Percentiles rank a stretch among this genome's conserved stretches.
Conservation (phyloP, 495 filamentous ascomycete genomes). For the Podospora pseudopauciseta region DNA sequence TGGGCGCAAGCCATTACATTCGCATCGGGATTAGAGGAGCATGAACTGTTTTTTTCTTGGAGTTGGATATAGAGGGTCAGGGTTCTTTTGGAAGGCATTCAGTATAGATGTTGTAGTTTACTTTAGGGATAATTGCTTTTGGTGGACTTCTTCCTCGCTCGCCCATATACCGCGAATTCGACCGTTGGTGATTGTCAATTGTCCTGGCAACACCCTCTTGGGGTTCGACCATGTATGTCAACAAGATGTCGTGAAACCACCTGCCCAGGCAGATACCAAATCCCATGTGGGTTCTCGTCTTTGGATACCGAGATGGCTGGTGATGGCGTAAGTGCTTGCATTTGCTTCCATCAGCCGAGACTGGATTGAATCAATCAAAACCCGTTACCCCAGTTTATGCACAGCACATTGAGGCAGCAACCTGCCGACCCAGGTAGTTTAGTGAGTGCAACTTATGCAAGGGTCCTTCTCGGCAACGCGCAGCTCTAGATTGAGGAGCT, state of each 20-base stretch:
- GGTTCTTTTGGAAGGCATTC: background rate
- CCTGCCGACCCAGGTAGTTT: background rate
- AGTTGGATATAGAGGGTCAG: background rate
- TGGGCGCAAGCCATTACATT: background rate
- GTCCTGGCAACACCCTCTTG: background rate
- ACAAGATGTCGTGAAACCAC: background rate
- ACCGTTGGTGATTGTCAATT: background rate
- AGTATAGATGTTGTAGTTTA: background rate
- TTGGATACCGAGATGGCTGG: background rate
- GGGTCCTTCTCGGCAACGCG: background rate
- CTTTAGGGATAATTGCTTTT: background rate
- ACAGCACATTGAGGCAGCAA: conserved; percentile 3
- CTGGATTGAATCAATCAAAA: background rate
- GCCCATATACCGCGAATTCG: background rate
- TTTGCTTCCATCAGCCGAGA: background rate
- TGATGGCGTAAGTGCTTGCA: background rate
- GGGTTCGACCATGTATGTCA: background rate
- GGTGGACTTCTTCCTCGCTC: background rate
- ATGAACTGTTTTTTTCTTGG: background rate
- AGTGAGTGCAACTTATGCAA: background rate
- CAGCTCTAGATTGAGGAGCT: background rate
- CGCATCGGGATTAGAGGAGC: background rate
- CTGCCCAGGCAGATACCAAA: background rate
- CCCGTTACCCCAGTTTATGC: background rate
- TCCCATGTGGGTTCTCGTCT: background rate